phyloP scores from a whole-genome alignment of 768 basidiomycete genomes.

The Pholiota conissans region DNA sequence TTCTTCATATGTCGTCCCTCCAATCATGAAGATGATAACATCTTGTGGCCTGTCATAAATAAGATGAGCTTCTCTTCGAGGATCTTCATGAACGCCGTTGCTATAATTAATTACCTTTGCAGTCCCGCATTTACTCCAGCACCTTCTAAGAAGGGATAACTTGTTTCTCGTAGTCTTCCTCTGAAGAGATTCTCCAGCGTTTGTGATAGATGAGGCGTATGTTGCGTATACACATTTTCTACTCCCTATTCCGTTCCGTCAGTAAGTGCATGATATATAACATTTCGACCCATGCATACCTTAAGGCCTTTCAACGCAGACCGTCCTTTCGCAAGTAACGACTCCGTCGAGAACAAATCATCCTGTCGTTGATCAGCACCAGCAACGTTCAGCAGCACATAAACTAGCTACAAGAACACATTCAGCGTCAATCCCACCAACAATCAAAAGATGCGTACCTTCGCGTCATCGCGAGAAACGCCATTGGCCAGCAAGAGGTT shows the following conservation, averaged over 20 bases:
- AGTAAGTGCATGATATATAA: background rate
- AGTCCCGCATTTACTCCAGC: conserved; percentile 65
- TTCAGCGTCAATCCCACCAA: conserved; percentile 10
- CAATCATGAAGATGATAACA: conserved; percentile 95
- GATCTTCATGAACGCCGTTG: background rate
- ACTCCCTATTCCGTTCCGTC: conserved; percentile 65
- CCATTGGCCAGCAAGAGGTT: conserved; percentile 76
- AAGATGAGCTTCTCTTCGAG: background rate
- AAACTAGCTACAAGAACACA: conserved; percentile 67
- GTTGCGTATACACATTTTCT: conserved; percentile 98
- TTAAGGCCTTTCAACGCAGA: conserved; percentile 95
- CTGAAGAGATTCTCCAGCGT: conserved; percentile 89
- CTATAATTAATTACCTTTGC: conserved; percentile 51
- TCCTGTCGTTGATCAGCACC: conserved; percentile 97
- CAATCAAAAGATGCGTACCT: conserved; percentile 38
- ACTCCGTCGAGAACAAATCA: conserved; percentile 94
- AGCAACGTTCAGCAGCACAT: conserved; percentile 88
- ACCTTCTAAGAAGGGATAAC: conserved; percentile 83
- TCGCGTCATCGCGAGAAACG: conserved; percentile 73
- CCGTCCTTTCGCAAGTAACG: conserved; percentile 89
- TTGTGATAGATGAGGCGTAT: conserved; percentile 89
- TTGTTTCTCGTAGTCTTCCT: conserved; percentile 83
- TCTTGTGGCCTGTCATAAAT: conserved; percentile 75
- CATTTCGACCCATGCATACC: conserved; percentile 38
- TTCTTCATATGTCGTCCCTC: conserved; percentile 96